A percentile compares a stretch with the other conserved stretches of the same genome.
phyloP scores from a whole-genome alignment of 352 stramenopile species.

The Globisporangium mamillatum region DNA sequence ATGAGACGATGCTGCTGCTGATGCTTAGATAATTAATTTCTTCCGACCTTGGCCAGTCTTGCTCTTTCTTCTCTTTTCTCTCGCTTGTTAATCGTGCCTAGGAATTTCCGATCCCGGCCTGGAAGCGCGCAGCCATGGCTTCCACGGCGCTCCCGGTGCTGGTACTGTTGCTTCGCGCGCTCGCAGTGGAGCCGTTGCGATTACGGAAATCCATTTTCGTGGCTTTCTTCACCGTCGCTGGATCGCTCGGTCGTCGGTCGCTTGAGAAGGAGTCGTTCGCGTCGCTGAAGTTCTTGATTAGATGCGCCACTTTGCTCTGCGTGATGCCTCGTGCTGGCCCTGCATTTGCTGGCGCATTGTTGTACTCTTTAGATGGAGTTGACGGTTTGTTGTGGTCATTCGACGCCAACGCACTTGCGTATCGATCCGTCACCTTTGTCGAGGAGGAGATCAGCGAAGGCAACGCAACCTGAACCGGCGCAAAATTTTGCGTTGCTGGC shows the following conservation, averaged over 20 bases:
- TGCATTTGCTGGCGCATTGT: slow-evolving; percentile 14
- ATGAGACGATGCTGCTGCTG: slow-evolving; percentile 2
- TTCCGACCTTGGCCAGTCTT: not conserved
- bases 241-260: slow-evolving; percentile 19
- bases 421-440: slow-evolving; percentile 44
- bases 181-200: slow-evolving; percentile 35
- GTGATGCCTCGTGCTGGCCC: not conserved
- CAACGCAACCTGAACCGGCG: slow-evolving; percentile 6
- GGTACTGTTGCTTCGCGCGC: slow-evolving; percentile 11
- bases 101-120: slow-evolving; percentile 6
- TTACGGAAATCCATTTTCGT: slow-evolving; percentile 41
- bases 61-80: not conserved
- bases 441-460: slow-evolving; percentile 5
- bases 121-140: slow-evolving; percentile 22
- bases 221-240: slow-evolving; percentile 24
- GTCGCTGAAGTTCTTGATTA: slow-evolving; percentile 71
- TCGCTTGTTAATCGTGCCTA: not conserved
- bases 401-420: slow-evolving; percentile 39
- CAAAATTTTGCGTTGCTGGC: slow-evolving; percentile 6
- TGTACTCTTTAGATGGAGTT: slow-evolving; percentile 8
- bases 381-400: slow-evolving; percentile 1
- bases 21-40: slow-evolving; percentile 12
- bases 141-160: slow-evolving; percentile 17
- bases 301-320: slow-evolving; percentile 53
- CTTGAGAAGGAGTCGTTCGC: slow-evolving; percentile 16